phyloP scores from a whole-genome alignment of 345 rosid species.

The Barbarea vulgaris region DNA sequence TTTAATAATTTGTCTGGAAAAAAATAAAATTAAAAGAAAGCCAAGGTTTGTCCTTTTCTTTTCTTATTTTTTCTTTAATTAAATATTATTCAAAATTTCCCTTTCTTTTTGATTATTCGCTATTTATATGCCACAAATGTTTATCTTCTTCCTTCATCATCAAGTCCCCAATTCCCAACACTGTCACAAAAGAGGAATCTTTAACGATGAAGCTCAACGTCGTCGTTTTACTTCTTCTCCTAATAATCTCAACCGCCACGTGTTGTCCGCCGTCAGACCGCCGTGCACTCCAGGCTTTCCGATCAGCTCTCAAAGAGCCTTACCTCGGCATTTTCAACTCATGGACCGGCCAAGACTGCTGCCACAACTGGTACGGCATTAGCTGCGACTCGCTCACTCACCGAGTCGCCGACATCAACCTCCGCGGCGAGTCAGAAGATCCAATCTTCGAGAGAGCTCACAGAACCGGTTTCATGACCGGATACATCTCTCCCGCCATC shows the following conservation, averaged over 20 bases:
- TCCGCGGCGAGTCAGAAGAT: conserved; percentile 90
- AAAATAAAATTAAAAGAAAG: neutral
- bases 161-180: conserved; percentile 30
- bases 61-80: neutral
- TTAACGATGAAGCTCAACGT: conserved; percentile 27
- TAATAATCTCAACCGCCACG: conserved; percentile 42
- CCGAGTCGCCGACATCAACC: conserved; percentile 84
- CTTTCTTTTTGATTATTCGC: neutral
- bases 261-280: conserved; percentile 77
- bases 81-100: neutral
- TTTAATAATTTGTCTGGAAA: neutral
- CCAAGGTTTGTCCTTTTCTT: conserved; percentile 19
- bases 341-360: conserved; percentile 86
- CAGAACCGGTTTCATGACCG: conserved; percentile 82
- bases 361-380: conserved; percentile 87
- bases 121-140: conserved; percentile 26
- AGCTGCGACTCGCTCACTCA: conserved; percentile 69
- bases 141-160: conserved; percentile 33
- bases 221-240: conserved; percentile 37
- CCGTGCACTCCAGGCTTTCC: conserved; percentile 68
- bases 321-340: conserved; percentile 73
- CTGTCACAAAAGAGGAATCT: conserved; percentile 29
- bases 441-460: conserved; percentile 67
- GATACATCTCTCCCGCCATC: conserved; percentile 60
- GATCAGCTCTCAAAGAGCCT: conserved; percentile 68